Conservation (phyloP, 352 stramenopile genomes). For the Saprolegnia diclina region DNA sequence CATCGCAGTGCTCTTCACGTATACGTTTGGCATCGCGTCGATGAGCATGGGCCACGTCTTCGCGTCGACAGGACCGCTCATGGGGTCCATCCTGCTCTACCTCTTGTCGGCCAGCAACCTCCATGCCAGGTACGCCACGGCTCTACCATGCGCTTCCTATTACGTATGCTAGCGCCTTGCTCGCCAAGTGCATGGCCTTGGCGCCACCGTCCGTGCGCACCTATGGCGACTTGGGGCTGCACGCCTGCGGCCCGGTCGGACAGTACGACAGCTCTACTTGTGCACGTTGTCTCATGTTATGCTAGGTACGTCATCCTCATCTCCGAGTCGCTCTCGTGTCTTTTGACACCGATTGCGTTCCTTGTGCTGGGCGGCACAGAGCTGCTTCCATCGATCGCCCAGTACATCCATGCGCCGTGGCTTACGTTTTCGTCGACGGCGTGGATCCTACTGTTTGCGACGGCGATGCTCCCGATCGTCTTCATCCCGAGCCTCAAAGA, state of each 20-base stretch:
- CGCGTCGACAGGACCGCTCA: slow-evolving; percentile 44
- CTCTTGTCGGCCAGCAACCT: slow-evolving; percentile 76
- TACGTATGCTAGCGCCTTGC: not conserved
- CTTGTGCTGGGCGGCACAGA: slow-evolving; percentile 60
- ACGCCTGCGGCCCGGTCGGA: slow-evolving; percentile 46
- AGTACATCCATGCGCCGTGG: slow-evolving; percentile 23
- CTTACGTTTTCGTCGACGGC: slow-evolving; percentile 31
- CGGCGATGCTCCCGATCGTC: slow-evolving; percentile 50
- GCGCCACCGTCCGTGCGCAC: slow-evolving; percentile 49
- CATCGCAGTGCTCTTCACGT: slow-evolving; percentile 64
- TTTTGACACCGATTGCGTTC: slow-evolving; percentile 65
- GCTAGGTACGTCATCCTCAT: slow-evolving; percentile 33
- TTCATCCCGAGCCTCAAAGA: slow-evolving; percentile 57
- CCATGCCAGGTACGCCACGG: slow-evolving; percentile 41
- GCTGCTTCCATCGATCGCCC: slow-evolving; percentile 44
- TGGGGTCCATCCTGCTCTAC: slow-evolving; percentile 57
- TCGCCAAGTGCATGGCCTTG: slow-evolving; percentile 34
- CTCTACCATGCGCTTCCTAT: not conserved
- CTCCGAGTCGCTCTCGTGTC: slow-evolving; percentile 53
- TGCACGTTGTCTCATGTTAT: not conserved
- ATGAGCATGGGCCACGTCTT: slow-evolving; percentile 71
- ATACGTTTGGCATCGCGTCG: slow-evolving; percentile 63
- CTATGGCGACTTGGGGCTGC: slow-evolving; percentile 67
- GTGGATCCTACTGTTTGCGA: slow-evolving; percentile 56
- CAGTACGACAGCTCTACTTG: slow-evolving; percentile 27